phyloP scores from a whole-genome alignment of 768 basidiomycete species.

The Lentinula sp. region DNA sequence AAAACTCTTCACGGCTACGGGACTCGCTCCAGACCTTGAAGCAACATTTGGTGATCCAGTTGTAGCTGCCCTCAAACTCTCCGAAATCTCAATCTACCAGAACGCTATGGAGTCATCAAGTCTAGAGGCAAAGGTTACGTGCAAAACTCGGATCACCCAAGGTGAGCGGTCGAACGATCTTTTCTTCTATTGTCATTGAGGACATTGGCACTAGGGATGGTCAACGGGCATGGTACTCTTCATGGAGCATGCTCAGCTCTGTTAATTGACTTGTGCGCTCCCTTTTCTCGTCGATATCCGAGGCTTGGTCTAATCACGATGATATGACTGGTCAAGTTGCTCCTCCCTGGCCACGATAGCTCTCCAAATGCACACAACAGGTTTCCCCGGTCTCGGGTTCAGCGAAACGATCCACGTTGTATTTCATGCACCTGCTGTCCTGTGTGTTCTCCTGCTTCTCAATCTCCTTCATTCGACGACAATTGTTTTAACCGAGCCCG shows the following conservation, averaged over 20 bases:
- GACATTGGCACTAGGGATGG: conserved; percentile 21
- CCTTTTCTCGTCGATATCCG: conserved; percentile 2
- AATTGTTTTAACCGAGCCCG: neutral
- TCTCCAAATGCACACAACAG: neutral
- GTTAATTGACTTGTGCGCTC: neutral
- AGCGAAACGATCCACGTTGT: conserved; percentile 26
- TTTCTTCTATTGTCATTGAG: neutral
- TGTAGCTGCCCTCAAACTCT: neutral
- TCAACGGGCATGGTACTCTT: conserved; percentile 16
- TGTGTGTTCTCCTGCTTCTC: conserved; percentile 15
- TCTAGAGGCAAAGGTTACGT: neutral
- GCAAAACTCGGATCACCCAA: neutral
- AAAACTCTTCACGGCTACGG: neutral
- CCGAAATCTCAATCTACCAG: neutral
- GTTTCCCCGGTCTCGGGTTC: conserved; percentile 12
- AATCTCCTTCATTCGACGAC: neutral
- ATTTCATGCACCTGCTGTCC: conserved; percentile 27
- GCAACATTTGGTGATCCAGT: neutral
- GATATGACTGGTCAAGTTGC: neutral
- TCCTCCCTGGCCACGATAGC: conserved; percentile 2
- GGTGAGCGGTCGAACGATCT: neutral
- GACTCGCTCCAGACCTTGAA: neutral
- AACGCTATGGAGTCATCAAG: neutral
- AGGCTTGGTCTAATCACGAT: neutral
- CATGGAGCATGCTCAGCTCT: conserved; percentile 20